A percentile compares a stretch with the other conserved stretches of the same genome.
Conservation (phyloP, 2,329 filamentous ascomycete genomes). For the Stachybotrys echinatus region DNA sequence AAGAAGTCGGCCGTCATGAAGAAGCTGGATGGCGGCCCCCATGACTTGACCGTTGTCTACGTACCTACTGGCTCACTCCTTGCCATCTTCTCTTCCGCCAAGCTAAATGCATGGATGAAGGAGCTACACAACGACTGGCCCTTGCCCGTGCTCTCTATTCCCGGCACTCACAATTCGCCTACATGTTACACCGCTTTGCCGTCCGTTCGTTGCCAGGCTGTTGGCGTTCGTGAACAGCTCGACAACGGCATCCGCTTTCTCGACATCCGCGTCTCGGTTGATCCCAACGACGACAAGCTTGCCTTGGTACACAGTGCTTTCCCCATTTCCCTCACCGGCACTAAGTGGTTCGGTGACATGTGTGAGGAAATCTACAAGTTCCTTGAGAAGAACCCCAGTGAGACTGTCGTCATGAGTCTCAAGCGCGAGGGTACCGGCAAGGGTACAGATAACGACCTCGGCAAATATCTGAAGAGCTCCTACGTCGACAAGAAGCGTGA, state of each 20-base stretch:
- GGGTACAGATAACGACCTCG: constrained; percentile 73
- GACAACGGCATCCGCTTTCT: constrained; percentile 90
- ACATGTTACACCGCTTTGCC: constrained; percentile 81
- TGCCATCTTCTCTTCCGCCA: constrained; percentile 64
- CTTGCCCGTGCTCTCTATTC: constrained; percentile 78
- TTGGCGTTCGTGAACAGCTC: constrained; percentile 71
- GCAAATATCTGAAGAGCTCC: constrained; percentile 64
- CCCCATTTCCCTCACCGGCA: constrained; percentile 77
- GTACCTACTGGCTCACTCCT: constrained; percentile 49
- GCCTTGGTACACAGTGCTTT: constrained; percentile 87
- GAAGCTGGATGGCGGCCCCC: constrained; percentile 42
- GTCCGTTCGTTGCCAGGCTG: constrained; percentile 88
- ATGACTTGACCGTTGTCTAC: constrained; percentile 64
- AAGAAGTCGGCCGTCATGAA: constrained; percentile 56
- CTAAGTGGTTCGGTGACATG: constrained; percentile 72
- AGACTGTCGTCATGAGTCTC: constrained; percentile 79
- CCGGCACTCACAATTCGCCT: constrained; percentile 92
- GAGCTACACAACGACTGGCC: constrained; percentile 66
- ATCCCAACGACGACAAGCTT: constrained; percentile 56
- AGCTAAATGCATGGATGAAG: constrained; percentile 75
- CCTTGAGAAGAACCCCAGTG: constrained; percentile 69
- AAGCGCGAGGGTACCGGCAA: constrained; percentile 87
- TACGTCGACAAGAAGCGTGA: constrained; percentile 55
- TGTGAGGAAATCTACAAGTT: constrained; percentile 69
- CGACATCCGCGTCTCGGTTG: constrained; percentile 70